Percentiles rank a stretch among this genome's conserved stretches.
Evolutionary conservation across 2,329 filamentous ascomycete genomes (phyloP).

Genomic region (Tolypocladium ovalisporum): DNA sequence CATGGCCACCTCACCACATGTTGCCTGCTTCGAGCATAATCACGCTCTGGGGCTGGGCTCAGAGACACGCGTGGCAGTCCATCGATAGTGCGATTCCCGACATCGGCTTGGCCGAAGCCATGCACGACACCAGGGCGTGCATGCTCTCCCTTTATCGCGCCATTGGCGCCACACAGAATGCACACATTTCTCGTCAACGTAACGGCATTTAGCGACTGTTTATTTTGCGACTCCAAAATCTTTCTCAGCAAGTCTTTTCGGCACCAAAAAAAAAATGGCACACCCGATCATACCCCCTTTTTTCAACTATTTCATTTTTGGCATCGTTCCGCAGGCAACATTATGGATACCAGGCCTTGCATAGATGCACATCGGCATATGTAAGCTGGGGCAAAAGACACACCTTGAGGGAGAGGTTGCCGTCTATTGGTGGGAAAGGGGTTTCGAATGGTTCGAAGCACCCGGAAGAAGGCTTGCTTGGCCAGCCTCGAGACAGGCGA

Average conservation of each 20-base stretch:
- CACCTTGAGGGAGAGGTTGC: slow-evolving; percentile 8
- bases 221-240: slow-evolving; percentile 16
- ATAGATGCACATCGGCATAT: slow-evolving; percentile 6
- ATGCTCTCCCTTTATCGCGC: background rate
- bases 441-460: background rate
- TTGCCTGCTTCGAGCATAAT: slow-evolving; percentile 2
- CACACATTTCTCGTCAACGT: slow-evolving; percentile 17
- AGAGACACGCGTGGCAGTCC: background rate
- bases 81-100: slow-evolving; percentile 2
- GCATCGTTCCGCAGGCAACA: slow-evolving; percentile 13
- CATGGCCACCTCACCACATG: slow-evolving; percentile 1
- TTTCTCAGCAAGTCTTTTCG: slow-evolving; percentile 23
- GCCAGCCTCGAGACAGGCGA: slow-evolving; percentile 14
- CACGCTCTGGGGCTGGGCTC: slow-evolving; percentile 3
- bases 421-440: slow-evolving; percentile 10
- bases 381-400: slow-evolving; percentile 6
- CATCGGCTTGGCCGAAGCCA: background rate
- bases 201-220: slow-evolving; percentile 36
- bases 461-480: slow-evolving; percentile 10
- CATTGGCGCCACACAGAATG: background rate
- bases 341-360: slow-evolving; percentile 6
- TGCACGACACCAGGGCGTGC: background rate
- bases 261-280: slow-evolving; percentile 28
- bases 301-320: slow-evolving; percentile 11
- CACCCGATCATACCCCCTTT: slow-evolving; percentile 25